Evolutionary conservation across 2,329 filamentous ascomycete species (phyloP).

Genomic region (Ophiocordyceps sinensis): DNA sequence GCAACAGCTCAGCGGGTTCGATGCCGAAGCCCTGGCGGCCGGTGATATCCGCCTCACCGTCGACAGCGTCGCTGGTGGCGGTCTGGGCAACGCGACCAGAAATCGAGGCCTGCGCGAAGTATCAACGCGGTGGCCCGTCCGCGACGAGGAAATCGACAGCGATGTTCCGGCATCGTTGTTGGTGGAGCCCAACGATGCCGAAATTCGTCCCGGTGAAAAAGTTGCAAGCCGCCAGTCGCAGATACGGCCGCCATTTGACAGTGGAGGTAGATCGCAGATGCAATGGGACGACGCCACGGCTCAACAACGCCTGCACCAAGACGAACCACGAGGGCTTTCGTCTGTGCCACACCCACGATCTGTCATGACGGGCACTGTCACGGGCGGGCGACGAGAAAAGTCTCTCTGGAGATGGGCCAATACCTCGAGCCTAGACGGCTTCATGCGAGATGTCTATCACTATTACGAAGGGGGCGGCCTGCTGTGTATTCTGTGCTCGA

Average conservation of each 20-base stretch:
- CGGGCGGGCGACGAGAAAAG: conserved; percentile 42
- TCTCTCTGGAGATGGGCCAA: conserved; percentile 92
- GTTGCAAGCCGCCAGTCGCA: background rate
- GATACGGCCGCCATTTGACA: background rate
- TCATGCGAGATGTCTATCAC: conserved; percentile 70
- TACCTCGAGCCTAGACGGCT: conserved; percentile 76
- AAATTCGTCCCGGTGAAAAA: background rate
- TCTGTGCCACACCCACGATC: conserved; percentile 12
- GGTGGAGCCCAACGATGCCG: conserved; percentile 32
- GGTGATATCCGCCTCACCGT: conserved; percentile 32
- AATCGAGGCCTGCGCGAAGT: conserved; percentile 2
- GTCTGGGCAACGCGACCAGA: conserved; percentile 3
- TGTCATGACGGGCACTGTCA: conserved; percentile 12
- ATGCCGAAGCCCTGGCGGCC: conserved; percentile 28
- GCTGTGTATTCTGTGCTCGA: conserved; percentile 66
- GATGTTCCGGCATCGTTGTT: conserved; percentile 51
- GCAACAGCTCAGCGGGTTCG: conserved; percentile 34
- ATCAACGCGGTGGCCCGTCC: conserved; percentile 11
- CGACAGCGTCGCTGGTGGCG: conserved; percentile 16
- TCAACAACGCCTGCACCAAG: conserved; percentile 34
- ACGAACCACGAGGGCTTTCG: conserved; percentile 13
- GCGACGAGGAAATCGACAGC: conserved; percentile 39
- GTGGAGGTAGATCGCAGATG: conserved; percentile 18
- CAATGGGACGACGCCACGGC: conserved; percentile 41
- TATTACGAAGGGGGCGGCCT: conserved; percentile 77